These are phyloP conservation scores for Pelargonium citronellum DNA, from an alignment of 441 rosid species.

Conservation along the genomic window DNA sequence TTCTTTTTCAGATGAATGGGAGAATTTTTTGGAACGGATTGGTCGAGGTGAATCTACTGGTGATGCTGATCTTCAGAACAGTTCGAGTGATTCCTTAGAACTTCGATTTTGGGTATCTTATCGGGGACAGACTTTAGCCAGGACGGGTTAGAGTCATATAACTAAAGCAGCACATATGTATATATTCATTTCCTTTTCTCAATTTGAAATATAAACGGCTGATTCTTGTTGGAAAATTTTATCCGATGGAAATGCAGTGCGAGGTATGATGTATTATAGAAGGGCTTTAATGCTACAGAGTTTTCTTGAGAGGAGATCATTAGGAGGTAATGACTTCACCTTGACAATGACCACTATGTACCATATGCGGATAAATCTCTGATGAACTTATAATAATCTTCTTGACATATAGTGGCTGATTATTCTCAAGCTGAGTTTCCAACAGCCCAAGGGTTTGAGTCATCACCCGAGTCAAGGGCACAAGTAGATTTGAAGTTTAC, in stretches of 20 bases:
- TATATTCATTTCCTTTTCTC: background rate
- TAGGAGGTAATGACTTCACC: slow-evolving; percentile 53
- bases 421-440: slow-evolving; percentile 41
- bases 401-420: slow-evolving; percentile 39
- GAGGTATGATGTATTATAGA: slow-evolving; percentile 99
- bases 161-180: background rate
- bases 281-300: slow-evolving; percentile 95
- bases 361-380: background rate
- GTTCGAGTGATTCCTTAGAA: slow-evolving; percentile 72
- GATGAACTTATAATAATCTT: slow-evolving; percentile 20
- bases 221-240: background rate
- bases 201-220: background rate
- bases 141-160: slow-evolving; percentile 53
- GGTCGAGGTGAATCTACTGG: slow-evolving; percentile 80
- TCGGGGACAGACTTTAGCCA: slow-evolving; percentile 95
- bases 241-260: slow-evolving; percentile 48
- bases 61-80: slow-evolving; percentile 66
- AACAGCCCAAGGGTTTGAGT: slow-evolving; percentile 74
- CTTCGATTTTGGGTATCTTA: slow-evolving; percentile 99
- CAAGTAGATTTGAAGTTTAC: slow-evolving; percentile 91
- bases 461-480: slow-evolving; percentile 89
- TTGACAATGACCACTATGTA: slow-evolving; percentile 9
- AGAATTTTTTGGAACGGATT: slow-evolving; percentile 89
- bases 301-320: slow-evolving; percentile 60
- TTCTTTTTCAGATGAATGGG: slow-evolving; percentile 76